Base-by-base conservation (phyloP, 1,139 yeast genomes). In the Diutina sp. region DNA sequence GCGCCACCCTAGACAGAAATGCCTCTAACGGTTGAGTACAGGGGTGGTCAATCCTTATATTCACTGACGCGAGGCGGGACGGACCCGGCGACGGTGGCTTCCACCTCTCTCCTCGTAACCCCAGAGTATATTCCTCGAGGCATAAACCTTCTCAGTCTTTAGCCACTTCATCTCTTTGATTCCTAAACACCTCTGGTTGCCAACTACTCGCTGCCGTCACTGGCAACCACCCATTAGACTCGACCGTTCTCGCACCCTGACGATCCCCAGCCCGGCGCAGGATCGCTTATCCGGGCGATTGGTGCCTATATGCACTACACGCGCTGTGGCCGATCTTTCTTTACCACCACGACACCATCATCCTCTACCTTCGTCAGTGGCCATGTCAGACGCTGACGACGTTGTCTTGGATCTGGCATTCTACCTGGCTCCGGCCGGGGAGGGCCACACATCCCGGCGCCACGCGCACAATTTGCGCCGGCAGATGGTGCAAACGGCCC, bases 301-400 rank as follows among this genome's bases (percentile, higher is more conserved):
- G 14, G 41, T 35, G 41, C 6, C 41, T 35, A 35, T 35, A 35
- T 35, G 41, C 41, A 35, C 41, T 35, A 35, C 41, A 8, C 41
- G 41, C 41, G 41, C 41, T 35, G 41, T 8, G 14, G 41, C 41
- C 41, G 41, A 35, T 35, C 41, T 12, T 35, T 35, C 41, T 35
- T 35, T 35, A 35, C 41, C 41, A 35, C 41, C 41, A 35, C 41
- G 41, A 35, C 41, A 35, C 41, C 41, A 35, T 35, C 41, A 11
- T 11, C 41, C 41, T 11, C 14, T 4, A 8, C 14, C 14, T 35
- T 35, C 41, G 41, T 35, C 14, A 35, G 41, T 11, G 51, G 35
- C 50, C 25, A 50, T 50, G 53, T 50, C 53, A 18, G 53, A 50
- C 53, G 45, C 32, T 18, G 46, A 44, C 46, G 46, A 44, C 25